Evolutionary conservation across 768 basidiomycete genomes (phyloP), one percentile per base, ranked within the genome.

Genomic region (Tricholomella constricta): DNA sequence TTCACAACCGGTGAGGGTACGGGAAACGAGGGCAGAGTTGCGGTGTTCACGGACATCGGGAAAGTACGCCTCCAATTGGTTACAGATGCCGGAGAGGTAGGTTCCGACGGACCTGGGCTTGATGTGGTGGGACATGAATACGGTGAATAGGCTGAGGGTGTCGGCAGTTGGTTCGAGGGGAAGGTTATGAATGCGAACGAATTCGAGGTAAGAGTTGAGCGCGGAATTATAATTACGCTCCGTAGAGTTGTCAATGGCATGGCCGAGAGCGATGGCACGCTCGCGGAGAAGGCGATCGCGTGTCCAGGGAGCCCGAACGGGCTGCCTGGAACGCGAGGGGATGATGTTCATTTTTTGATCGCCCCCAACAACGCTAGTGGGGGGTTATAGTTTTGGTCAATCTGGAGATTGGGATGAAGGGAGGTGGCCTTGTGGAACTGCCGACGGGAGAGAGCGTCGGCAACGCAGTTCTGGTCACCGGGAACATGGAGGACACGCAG

Each of bases 81-180:
- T n/a, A n/a, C n/a, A 31, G 14, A 74, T 72, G 11, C 74, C 73
- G 1, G 72, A 70, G 1, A 78, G 60, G 59, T 77, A 77, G 1
- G 65, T 46, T 36, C 45, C 45, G 19, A 76, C 69, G 0, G 72
- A 73, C 11, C 50, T 31, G 0, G 75, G 74, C 29, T 70, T 58
- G 43, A 78, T 74, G 50, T 72, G 68, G 27, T 61, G 57, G 3
- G 50, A 69, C 66, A 72, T 73, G 58, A 59, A 77, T 0, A 68
- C 67, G 3, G 63, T 59, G 54, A 56, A 78, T 22, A 71, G 68
- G 12, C 66, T 66, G 4, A 79, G 59, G 0, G 74, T 75, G 41
- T 76, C 68, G 2, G 57, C 45, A 1, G 73, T 76, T 0, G 76
- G 78, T 0, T 73, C 63, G 14, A 72, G 29, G 4, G 73, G 64